Base-by-base conservation (phyloP, 306 rosid genomes). In the Prunus mira region DNA sequence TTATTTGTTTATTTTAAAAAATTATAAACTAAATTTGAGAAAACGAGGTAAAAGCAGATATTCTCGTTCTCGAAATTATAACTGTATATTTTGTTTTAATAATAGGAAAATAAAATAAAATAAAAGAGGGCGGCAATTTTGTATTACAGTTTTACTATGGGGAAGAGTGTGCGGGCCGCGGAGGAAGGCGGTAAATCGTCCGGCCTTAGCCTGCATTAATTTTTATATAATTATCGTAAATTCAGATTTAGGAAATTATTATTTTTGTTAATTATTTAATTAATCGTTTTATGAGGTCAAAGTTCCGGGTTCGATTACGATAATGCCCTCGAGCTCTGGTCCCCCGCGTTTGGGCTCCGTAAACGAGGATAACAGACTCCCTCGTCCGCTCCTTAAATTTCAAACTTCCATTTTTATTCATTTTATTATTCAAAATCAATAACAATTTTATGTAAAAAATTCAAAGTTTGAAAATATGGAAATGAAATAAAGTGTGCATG, bases 31-130 rank as follows among this genome's bases (percentile, higher is more conserved):
- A 58, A 47, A 20, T 22, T 41, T 25, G 43, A 58, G 79, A 79
- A 79, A 72, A 57, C 58, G 75, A 73, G 73, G 30, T 34, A 64
- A 67, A 67, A 73, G 19, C 56, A 78, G 38, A 65, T 72, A 77
- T 81, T 72, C 75, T 32, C 49, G 46, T 22, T 71, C 77, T 64
- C 17, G 69, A 70, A 63, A 24, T 3, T 30, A 27, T 19, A 30
- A 63, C 45, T 68, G 13, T 46, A 64, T 52, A 12, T 65, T 51
- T 27, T 20, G 58, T 24, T 45, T 55, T 60, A 32, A 34, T 32
- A 34, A 27, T 5, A 20, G 15, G 15, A n/a, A 17, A 6, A 17
- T 49, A 14, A 61, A 61, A 61, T 27, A 15, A 60, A 61, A 61
- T 27, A 15, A 60, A 27, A 27, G 9, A 30, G 25, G 27, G 73